Conservation (phyloP, 1,284 basidiomycete genomes). For the Pisolithus thermaeus region DNA sequence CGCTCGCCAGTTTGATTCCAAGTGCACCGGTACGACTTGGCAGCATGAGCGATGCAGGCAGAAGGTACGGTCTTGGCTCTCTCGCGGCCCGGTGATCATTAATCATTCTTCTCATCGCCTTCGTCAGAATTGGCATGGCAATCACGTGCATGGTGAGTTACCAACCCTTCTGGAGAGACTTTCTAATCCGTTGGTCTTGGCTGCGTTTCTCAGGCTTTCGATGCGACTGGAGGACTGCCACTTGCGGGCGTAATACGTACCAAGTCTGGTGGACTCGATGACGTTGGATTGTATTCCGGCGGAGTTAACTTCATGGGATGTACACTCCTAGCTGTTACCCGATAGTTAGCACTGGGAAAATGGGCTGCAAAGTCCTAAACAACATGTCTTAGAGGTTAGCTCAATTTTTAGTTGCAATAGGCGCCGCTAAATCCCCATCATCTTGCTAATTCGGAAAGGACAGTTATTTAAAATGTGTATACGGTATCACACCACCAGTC, state of each 20-base stretch:
- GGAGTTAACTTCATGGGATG: slow-evolving; percentile 5
- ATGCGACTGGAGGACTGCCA: slow-evolving; percentile 39
- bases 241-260: slow-evolving; percentile 38
- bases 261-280: slow-evolving; percentile 26
- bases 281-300: slow-evolving; percentile 39
- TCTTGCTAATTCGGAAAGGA: neutral
- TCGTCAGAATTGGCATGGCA: slow-evolving; percentile 5
- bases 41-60: slow-evolving; percentile 33
- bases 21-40: slow-evolving; percentile 35
- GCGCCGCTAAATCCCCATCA: too few relatives aligned
- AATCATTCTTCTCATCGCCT: neutral
- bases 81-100: slow-evolving; percentile 17
- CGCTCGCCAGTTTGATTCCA: slow-evolving; percentile 30
- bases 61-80: slow-evolving; percentile 33
- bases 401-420: too few relatives aligned
- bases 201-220: slow-evolving; percentile 23
- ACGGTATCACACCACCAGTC: too few relatives aligned
- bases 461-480: neutral
- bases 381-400: neutral
- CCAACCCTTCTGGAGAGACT: too few relatives aligned
- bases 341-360: slow-evolving; percentile 11
- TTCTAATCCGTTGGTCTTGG: neutral
- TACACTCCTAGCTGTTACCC: slow-evolving; percentile 9
- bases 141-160: slow-evolving; percentile 4
- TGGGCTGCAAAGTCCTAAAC: slow-evolving; percentile 12